Conservation (phyloP, 177 flowering plant genomes). For the Telopea speciosissima region DNA sequence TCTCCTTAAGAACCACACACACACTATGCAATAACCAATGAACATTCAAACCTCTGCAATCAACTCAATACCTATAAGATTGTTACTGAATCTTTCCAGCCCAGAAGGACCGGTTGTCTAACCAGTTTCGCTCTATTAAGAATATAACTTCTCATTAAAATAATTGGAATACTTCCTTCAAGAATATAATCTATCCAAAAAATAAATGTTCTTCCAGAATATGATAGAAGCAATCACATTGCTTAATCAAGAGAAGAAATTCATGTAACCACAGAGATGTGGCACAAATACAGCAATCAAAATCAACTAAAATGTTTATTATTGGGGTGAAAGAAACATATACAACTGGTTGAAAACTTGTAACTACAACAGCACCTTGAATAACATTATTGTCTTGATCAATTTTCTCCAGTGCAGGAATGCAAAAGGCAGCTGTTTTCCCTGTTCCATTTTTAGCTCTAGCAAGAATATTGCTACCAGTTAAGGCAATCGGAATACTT, state of each 20-base stretch:
- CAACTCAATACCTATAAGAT: neutral
- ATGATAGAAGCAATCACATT: neutral
- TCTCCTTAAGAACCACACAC: neutral
- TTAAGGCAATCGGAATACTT: slow-evolving; percentile 95
- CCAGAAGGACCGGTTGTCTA: neutral
- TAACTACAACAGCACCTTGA: slow-evolving; percentile 57
- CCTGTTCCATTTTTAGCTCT: slow-evolving; percentile 99
- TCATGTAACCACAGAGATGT: neutral
- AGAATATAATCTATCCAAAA: neutral
- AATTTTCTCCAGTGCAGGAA: slow-evolving; percentile 94
- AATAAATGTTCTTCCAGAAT: too few relatives aligned
- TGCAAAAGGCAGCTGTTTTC: slow-evolving; percentile 96
- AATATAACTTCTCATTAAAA: neutral
- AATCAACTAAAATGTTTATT: neutral
- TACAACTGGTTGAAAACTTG: neutral
- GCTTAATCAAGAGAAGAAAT: neutral
- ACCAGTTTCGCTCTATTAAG: neutral
- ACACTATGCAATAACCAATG: neutral
- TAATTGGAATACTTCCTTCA: neutral
- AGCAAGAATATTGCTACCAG: slow-evolving; percentile 97
- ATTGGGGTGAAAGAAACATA: neutral
- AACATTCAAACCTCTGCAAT: neutral
- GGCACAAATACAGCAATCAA: too few relatives aligned
- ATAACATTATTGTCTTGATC: slow-evolving; percentile 89
- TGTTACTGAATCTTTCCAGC: too few relatives aligned